Percentiles rank a stretch among this genome's conserved stretches.
Conservation (phyloP, 305 asterid genomes). For the Petunia hybrid region DNA sequence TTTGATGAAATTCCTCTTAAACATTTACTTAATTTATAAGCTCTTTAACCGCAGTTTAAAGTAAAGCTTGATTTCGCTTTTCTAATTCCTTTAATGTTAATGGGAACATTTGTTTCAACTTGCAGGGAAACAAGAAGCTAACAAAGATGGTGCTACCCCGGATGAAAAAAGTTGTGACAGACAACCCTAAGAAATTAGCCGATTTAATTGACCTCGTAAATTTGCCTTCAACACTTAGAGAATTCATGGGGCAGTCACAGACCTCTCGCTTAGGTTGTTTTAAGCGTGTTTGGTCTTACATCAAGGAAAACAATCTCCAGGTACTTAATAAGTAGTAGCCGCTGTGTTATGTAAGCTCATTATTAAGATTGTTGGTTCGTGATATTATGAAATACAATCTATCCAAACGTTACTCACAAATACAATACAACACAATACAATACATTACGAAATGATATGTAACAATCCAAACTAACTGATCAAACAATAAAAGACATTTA, state of each 20-base stretch:
- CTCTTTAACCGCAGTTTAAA: too few species aligned
- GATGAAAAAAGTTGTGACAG: conserved; percentile 65
- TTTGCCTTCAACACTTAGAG: conserved; percentile 77
- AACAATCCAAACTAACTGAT: too few species aligned
- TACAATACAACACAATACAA: too few species aligned
- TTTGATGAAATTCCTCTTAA: too few species aligned
- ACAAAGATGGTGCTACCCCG: conserved; percentile 70
- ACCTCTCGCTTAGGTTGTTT: conserved; percentile 85
- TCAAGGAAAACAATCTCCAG: conserved; percentile 90
- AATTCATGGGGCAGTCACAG: conserved; percentile 93
- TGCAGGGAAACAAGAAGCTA: conserved; percentile 29
- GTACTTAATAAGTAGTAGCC: conserved; percentile 39
- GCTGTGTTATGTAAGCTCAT: neutral
- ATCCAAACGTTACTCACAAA: too few species aligned
- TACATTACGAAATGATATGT: too few species aligned
- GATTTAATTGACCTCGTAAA: conserved; percentile 82
- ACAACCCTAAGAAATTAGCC: conserved; percentile 84
- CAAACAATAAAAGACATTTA: too few species aligned
- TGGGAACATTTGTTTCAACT: neutral
- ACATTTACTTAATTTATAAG: neutral
- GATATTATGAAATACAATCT: too few species aligned
- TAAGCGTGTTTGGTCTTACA: conserved; percentile 80
- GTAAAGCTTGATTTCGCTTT: too few species aligned
- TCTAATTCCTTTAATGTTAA: neutral
- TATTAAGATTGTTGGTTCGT: too few species aligned